Conservation (phyloP, 768 basidiomycete species). For the Candolleomyces aberdarensis region DNA sequence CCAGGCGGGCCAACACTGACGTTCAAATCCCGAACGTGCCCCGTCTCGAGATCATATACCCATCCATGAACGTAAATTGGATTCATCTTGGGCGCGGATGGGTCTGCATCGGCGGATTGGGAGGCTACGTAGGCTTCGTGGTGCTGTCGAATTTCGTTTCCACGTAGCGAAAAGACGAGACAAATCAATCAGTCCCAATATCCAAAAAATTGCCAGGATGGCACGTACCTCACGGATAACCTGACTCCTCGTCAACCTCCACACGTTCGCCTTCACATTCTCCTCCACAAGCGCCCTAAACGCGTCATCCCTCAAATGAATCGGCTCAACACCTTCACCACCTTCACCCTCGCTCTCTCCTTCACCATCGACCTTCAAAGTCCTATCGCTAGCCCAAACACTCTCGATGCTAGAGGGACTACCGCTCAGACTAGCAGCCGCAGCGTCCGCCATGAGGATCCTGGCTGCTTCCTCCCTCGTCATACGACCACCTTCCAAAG, state of each 20-base stretch:
- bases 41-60: conserved; percentile 57
- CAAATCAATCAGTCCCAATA: not conserved
- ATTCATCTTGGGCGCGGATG: conserved; percentile 8
- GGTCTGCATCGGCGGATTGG: conserved; percentile 12
- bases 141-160: not conserved
- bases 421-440: not conserved
- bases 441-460: not conserved
- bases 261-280: conserved; percentile 33
- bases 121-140: not conserved
- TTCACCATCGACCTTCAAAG: not conserved
- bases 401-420: not conserved
- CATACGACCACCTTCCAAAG: not conserved
- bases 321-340: conserved; percentile 16
- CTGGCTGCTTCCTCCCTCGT: not conserved
- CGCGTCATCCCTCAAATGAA: conserved; percentile 30
- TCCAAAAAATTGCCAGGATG: not conserved
- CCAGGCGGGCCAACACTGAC: conserved; percentile 38
- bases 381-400: not conserved
- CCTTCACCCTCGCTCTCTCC: not conserved
- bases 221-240: conserved; percentile 28
- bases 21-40: conserved; percentile 45
- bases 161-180: not conserved
- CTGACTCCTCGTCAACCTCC: conserved; percentile 22
- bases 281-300: conserved; percentile 44
- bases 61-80: conserved; percentile 50